phyloP scores from a whole-genome alignment of 129 eudicot genomes.

The Saposhnikovia divaricata region DNA sequence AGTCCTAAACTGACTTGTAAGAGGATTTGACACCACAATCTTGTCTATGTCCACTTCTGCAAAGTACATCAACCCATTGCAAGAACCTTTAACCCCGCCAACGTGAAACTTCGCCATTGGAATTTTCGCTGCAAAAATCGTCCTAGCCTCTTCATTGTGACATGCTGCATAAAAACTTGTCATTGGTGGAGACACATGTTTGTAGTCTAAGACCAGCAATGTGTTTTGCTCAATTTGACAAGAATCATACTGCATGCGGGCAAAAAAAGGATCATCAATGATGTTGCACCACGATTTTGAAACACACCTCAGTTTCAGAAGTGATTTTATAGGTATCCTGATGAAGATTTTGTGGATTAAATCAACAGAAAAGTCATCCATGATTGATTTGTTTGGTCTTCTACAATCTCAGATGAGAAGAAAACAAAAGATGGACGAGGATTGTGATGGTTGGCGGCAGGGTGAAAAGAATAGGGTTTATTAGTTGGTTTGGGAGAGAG shows the following conservation, averaged over 20 bases:
- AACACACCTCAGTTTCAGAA: background rate
- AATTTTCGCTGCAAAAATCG: background rate
- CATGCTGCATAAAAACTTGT: background rate
- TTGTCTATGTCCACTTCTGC: too few species aligned
- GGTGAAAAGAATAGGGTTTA: too few species aligned
- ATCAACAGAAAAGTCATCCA: background rate
- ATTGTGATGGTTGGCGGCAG: too few species aligned
- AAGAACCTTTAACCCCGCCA: background rate
- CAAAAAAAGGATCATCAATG: background rate
- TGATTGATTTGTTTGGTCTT: too few species aligned
- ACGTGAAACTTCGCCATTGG: background rate
- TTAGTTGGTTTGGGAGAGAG: too few species aligned
- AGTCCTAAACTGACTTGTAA: background rate
- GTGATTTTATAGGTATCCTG: background rate
- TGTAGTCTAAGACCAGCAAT: background rate
- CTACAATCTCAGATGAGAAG: too few species aligned
- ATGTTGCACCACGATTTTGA: background rate
- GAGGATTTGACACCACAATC: constrained; percentile 1
- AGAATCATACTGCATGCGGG: background rate
- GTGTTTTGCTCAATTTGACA: background rate
- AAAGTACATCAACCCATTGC: constrained; percentile 4
- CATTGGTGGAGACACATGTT: background rate
- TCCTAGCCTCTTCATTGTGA: background rate
- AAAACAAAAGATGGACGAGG: too few species aligned
- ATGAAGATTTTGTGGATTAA: background rate